phyloP scores from a whole-genome alignment of 2,329 filamentous ascomycete species.

The Fonsecaea nubica region DNA sequence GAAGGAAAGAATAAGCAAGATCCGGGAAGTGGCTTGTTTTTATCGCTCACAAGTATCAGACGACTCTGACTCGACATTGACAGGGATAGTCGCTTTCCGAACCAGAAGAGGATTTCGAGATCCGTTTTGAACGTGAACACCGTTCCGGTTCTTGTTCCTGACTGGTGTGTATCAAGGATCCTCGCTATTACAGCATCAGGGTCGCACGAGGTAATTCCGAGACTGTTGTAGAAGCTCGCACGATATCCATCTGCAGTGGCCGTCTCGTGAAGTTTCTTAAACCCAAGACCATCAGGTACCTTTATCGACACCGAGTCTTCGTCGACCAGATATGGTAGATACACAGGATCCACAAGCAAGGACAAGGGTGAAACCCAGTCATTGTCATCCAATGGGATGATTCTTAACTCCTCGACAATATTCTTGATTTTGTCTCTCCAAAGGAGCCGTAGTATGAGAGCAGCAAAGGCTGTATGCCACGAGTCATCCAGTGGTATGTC shows the following conservation, averaged over 20 bases:
- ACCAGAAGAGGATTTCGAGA: slow-evolving; percentile 33
- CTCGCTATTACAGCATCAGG: slow-evolving; percentile 9
- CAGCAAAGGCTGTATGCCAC: slow-evolving; percentile 28
- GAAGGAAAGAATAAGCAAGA: slow-evolving; percentile 24
- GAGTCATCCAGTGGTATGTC: slow-evolving; percentile 21
- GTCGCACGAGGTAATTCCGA: slow-evolving; percentile 24
- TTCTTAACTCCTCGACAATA: slow-evolving; percentile 9
- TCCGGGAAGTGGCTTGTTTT: background rate
- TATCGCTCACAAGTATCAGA: slow-evolving; percentile 15
- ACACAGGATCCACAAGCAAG: slow-evolving; percentile 10
- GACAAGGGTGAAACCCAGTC: slow-evolving; percentile 17
- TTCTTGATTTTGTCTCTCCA: background rate
- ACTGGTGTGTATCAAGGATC: slow-evolving; percentile 22
- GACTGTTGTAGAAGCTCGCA: slow-evolving; percentile 22
- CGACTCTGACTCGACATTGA: background rate
- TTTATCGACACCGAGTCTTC: slow-evolving; percentile 22
- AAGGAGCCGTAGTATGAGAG: slow-evolving; percentile 24
- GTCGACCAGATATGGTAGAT: slow-evolving; percentile 27
- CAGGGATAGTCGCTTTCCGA: slow-evolving; percentile 10
- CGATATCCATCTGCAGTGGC: slow-evolving; percentile 25
- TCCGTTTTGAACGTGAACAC: slow-evolving; percentile 14
- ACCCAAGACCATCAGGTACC: slow-evolving; percentile 27
- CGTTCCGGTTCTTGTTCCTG: slow-evolving; percentile 3
- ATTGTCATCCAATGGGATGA: slow-evolving; percentile 24
- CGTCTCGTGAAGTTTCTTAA: slow-evolving; percentile 18